These are phyloP conservation scores for Rutstroemia sp. DNA, from an alignment of 2,329 filamentous ascomycete genomes.

Conservation along the genomic window DNA sequence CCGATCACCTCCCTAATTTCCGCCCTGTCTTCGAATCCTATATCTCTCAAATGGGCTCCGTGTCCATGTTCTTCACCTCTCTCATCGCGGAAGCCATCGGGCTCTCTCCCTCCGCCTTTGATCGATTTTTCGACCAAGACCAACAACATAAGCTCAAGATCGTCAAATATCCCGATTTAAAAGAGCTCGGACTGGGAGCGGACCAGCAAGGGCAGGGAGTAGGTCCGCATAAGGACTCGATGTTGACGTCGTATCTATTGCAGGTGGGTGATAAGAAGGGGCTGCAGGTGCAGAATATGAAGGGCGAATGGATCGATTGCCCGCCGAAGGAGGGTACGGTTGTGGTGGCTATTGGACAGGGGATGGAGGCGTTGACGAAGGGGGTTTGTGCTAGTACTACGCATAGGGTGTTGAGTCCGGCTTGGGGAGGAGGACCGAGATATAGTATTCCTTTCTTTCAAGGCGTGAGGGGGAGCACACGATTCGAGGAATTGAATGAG, in stretches of 20 bases:
- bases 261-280: conserved; percentile 72
- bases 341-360: conserved; percentile 83
- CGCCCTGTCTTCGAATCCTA: conserved; percentile 64
- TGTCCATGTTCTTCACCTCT: conserved; percentile 68
- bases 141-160: conserved; percentile 84
- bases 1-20: conserved; percentile 57
- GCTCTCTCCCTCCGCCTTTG: conserved; percentile 61
- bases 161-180: conserved; percentile 72
- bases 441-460: conserved; percentile 86
- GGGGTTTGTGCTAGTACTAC: conserved; percentile 79
- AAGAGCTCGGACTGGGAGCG: conserved; percentile 42
- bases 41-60: conserved; percentile 64
- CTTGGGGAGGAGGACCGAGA: conserved; percentile 60
- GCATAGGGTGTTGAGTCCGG: conserved; percentile 72
- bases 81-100: conserved; percentile 80
- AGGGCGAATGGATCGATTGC: conserved; percentile 75
- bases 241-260: conserved; percentile 74
- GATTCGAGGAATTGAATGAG: conserved; percentile 56
- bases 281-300: conserved; percentile 75
- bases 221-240: conserved; percentile 78
- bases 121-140: conserved; percentile 65
- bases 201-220: conserved; percentile 49
- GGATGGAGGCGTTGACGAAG: conserved; percentile 74
- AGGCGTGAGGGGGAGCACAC: conserved; percentile 70
- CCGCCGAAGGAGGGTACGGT: conserved; percentile 69